Base-by-base conservation (phyloP, 2,329 filamentous ascomycete species). In the Trichoderma sp. region DNA sequence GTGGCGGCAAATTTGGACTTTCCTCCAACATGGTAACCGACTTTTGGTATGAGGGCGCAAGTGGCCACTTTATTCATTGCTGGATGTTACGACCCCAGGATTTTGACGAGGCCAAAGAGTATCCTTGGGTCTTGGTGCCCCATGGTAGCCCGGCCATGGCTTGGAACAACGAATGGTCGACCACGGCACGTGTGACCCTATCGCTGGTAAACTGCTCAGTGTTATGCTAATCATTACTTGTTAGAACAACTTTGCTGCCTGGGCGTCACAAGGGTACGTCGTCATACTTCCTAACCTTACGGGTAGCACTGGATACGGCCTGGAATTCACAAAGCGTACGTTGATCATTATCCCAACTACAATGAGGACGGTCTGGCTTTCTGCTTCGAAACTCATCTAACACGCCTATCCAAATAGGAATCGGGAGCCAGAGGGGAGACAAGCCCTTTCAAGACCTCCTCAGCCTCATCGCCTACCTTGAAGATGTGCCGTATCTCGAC, bases 231-330 rank as follows among this genome's bases (percentile, higher is more conserved):
- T 34, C 5, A 9, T 19, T 42, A 4, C 15, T 9, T n/a, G 19
- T 22, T 63, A 85, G 70, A 86, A 82, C 82, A 87, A 88, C 69
- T 78, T 81, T 1, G 82, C 83, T 1, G 77, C 86, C 3, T 89
- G 86, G 77, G 87, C 86, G 4, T 85, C 88, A 71, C 84, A 89
- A 73, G 87, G 87, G 9, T 89, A 88, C 68, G 78, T 88, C 10
- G 83, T 88, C 2, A 78, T 89, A n/a, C 78, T 82, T 6, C 87
- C 87, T 4, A 88, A 89, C 70, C 83, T 87, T 2, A 85, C 85
- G 0, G 87, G 86, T 22, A 87, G 84, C 67, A 82, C 80, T 2
- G 85, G 86, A 0, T 89, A 86, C 68, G 87, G 87, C 1, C 78
- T 74, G 9, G 76, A 78, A 0, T 79, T 80, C 39, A 69, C 74